These are phyloP conservation scores for Mariannaea sp. DNA, from an alignment of 2,329 filamentous ascomycete genomes.

Conservation along the genomic window DNA sequence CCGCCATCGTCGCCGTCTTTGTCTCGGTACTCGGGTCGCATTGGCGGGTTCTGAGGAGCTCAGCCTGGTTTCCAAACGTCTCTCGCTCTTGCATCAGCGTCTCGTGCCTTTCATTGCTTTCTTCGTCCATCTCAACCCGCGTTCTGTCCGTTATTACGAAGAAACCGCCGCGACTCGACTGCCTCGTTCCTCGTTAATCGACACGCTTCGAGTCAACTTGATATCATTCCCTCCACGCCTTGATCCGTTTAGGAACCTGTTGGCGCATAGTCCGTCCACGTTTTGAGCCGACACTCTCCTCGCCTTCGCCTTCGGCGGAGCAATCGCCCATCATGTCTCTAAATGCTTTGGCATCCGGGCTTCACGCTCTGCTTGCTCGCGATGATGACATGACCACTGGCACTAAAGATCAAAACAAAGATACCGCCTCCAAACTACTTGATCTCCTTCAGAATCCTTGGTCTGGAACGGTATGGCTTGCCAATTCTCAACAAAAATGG, in stretches of 20 bases:
- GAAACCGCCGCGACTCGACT: not conserved
- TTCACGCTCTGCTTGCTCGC: conserved; percentile 20
- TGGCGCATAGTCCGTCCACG: not conserved
- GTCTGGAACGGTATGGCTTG: conserved; percentile 47
- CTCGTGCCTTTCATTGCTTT: not conserved
- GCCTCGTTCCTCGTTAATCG: conserved; percentile 3
- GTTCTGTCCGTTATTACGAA: conserved; percentile 3
- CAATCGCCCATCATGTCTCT: conserved; percentile 33
- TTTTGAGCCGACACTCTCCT: conserved; percentile 10
- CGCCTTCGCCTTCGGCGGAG: conserved; percentile 35
- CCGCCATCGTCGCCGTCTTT: conserved; percentile 4
- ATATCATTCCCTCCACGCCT: not conserved
- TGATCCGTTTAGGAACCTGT: not conserved
- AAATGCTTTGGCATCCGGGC: not conserved
- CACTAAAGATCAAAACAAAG: conserved; percentile 14
- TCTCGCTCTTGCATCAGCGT: conserved; percentile 13
- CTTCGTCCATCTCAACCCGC: not conserved
- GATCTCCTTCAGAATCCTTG: conserved; percentile 58
- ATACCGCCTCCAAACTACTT: conserved; percentile 51
- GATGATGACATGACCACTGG: not conserved
- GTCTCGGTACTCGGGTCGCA: conserved; percentile 23
- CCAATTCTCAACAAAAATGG: not conserved
- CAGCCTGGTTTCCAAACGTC: conserved; percentile 14
- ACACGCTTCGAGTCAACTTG: not conserved
- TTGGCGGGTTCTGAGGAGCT: conserved; percentile 20